phyloP scores from a whole-genome alignment of 768 basidiomycete species.

The Kwoniella botswanensis region DNA sequence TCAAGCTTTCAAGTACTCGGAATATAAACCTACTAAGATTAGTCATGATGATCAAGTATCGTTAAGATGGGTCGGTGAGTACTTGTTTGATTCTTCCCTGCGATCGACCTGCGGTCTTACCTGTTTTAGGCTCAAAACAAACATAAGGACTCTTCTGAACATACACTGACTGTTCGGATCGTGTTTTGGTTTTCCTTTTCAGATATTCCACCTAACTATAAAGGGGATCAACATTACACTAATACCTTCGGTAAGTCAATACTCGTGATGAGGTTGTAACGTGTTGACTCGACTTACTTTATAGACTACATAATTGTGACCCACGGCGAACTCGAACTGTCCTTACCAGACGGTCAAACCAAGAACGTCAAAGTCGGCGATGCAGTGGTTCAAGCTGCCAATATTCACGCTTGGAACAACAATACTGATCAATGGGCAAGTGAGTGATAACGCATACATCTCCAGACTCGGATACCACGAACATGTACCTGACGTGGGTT shows the following conservation, averaged over 20 bases:
- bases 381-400: conserved; percentile 25
- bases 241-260: conserved; percentile 20
- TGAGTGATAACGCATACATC: conserved; percentile 18
- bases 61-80: conserved; percentile 26
- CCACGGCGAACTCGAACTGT: conserved; percentile 25
- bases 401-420: conserved; percentile 32
- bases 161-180: too few relatives aligned
- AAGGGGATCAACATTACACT: conserved; percentile 17
- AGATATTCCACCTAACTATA: conserved; percentile 17
- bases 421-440: conserved; percentile 24
- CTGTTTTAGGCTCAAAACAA: neutral
- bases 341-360: conserved; percentile 22
- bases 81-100: neutral
- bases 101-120: too few relatives aligned
- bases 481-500: conserved; percentile 1
- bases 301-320: conserved; percentile 29
- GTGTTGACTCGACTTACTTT: neutral
- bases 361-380: conserved; percentile 23
- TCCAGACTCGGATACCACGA: too few relatives aligned
- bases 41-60: conserved; percentile 22
- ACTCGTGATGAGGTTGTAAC: neutral
- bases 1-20: conserved; percentile 17
- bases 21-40: conserved; percentile 10
- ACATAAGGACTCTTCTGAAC: too few relatives aligned
- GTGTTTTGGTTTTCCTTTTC: too few relatives aligned